Percentiles rank a stretch among this genome's conserved stretches.
These are phyloP conservation scores for Microbotryum saponariae DNA, from an alignment of 1,284 basidiomycete genomes.

Conservation along the genomic window DNA sequence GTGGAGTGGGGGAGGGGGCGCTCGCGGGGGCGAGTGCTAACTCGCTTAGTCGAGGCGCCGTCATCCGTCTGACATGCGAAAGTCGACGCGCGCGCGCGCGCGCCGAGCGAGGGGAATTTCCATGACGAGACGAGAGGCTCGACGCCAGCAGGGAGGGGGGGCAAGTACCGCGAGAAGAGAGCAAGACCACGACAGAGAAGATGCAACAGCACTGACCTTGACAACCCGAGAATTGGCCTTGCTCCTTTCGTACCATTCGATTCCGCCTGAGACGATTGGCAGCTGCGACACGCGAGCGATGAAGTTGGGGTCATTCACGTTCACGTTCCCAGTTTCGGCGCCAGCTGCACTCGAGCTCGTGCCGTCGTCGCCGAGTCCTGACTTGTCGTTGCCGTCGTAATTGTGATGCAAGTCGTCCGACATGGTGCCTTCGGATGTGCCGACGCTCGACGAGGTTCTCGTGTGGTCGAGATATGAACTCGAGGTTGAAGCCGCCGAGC, in stretches of 20 bases:
- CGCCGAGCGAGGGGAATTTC: too few relatives aligned
- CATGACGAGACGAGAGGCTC: neutral
- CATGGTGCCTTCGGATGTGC: neutral
- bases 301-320: slow-evolving; percentile 39
- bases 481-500: slow-evolving; percentile 5
- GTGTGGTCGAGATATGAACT: neutral
- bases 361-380: neutral
- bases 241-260: slow-evolving; percentile 64
- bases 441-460: neutral
- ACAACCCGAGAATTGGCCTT: slow-evolving; percentile 71
- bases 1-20: too few relatives aligned
- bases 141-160: neutral
- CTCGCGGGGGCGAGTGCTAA: too few relatives aligned
- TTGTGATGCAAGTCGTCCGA: too few relatives aligned
- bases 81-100: too few relatives aligned
- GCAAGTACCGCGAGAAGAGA: neutral
- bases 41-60: too few relatives aligned
- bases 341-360: neutral
- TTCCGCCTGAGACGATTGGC: slow-evolving; percentile 58
- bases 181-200: neutral
- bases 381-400: neutral
- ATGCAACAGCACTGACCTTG: slow-evolving; percentile 47
- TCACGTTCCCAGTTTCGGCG: neutral
- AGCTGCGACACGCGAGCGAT: slow-evolving; percentile 50
- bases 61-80: too few relatives aligned